These are phyloP conservation scores for Pleomassaria siparia DNA, from an alignment of 2,329 filamentous ascomycete genomes.

Conservation along the genomic window DNA sequence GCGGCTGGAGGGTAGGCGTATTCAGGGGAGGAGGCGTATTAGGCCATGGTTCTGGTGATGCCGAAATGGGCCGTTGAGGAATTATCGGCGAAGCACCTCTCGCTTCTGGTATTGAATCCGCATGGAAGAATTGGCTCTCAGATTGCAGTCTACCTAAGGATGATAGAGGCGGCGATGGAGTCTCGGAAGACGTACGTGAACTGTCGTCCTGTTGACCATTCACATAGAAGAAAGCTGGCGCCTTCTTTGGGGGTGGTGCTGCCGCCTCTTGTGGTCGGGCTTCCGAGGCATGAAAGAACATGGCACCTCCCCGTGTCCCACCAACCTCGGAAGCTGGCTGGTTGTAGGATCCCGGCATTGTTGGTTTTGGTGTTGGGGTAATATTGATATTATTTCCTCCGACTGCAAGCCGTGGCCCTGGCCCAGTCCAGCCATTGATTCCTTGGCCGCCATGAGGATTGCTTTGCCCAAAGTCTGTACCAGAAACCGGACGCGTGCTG, in stretches of 20 bases:
- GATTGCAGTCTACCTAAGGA: slow-evolving; percentile 26
- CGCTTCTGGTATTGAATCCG: slow-evolving; percentile 55
- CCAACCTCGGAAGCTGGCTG: slow-evolving; percentile 28
- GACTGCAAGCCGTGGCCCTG: slow-evolving; percentile 45
- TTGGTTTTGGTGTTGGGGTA: slow-evolving; percentile 26
- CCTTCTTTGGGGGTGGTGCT: slow-evolving; percentile 42
- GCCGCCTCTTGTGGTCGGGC: slow-evolving; percentile 48
- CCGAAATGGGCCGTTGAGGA: slow-evolving; percentile 31
- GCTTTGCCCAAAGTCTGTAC: slow-evolving; percentile 28
- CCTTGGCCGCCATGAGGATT: slow-evolving; percentile 28
- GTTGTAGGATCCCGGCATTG: slow-evolving; percentile 27
- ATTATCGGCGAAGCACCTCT: slow-evolving; percentile 33
- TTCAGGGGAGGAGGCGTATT: slow-evolving; percentile 15
- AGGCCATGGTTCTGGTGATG: slow-evolving; percentile 27
- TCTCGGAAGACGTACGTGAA: slow-evolving; percentile 14
- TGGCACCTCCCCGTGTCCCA: slow-evolving; percentile 45
- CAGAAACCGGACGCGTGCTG: slow-evolving; percentile 36
- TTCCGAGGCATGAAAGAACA: slow-evolving; percentile 93
- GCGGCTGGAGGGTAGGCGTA: slow-evolving; percentile 35
- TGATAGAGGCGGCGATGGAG: slow-evolving; percentile 41
- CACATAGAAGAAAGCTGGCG: slow-evolving; percentile 54
- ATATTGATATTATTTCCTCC: slow-evolving; percentile 24
- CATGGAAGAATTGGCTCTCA: slow-evolving; percentile 70
- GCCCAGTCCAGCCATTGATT: slow-evolving; percentile 21
- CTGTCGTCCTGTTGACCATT: slow-evolving; percentile 50